A percentile compares a stretch with the other conserved stretches of the same genome.
These are phyloP conservation scores for Naganishia kalamii DNA, from an alignment of 768 basidiomycete genomes.

Conservation along the genomic window DNA sequence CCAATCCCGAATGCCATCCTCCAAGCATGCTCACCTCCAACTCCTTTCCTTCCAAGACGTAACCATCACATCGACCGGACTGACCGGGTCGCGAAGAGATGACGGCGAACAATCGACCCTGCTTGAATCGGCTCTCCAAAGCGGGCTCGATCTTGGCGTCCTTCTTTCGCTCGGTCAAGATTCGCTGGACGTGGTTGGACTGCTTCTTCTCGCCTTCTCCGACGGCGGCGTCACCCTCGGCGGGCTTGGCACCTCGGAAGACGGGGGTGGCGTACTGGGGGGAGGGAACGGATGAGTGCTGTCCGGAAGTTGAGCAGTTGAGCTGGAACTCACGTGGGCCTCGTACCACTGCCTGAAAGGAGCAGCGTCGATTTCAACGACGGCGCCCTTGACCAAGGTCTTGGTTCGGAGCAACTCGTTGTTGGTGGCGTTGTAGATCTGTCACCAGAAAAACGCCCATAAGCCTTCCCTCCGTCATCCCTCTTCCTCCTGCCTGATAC, in stretches of 20 bases:
- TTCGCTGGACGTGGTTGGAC: conserved; percentile 85
- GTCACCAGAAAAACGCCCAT: conserved; percentile 10
- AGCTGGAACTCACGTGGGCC: conserved; percentile 68
- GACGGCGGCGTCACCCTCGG: conserved; percentile 50
- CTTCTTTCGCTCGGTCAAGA: conserved; percentile 83
- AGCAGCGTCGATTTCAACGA: conserved; percentile 95
- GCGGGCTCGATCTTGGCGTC: conserved; percentile 86
- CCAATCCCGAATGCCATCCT: not conserved
- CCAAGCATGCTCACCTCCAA: conserved; percentile 64
- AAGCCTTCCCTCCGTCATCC: conserved; percentile 1
- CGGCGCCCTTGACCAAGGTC: conserved; percentile 92
- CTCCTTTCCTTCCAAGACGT: conserved; percentile 96
- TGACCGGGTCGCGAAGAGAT: conserved; percentile 96
- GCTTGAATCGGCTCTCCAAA: conserved; percentile 81
- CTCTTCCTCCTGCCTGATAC: conserved; percentile 43
- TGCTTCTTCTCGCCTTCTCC: conserved; percentile 62
- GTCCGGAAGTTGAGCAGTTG: not conserved
- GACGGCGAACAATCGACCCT: conserved; percentile 88
- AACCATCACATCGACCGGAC: conserved; percentile 91
- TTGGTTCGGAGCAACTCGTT: conserved; percentile 99
- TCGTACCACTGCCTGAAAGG: conserved; percentile 99
- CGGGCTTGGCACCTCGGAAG: conserved; percentile 65
- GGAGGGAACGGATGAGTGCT: conserved; percentile 17
- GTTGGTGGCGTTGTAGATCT: conserved; percentile 99
- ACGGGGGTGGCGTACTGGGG: conserved; percentile 86